phyloP scores from a whole-genome alignment of 345 rosid genomes.

The Toxicodendron radicans region DNA sequence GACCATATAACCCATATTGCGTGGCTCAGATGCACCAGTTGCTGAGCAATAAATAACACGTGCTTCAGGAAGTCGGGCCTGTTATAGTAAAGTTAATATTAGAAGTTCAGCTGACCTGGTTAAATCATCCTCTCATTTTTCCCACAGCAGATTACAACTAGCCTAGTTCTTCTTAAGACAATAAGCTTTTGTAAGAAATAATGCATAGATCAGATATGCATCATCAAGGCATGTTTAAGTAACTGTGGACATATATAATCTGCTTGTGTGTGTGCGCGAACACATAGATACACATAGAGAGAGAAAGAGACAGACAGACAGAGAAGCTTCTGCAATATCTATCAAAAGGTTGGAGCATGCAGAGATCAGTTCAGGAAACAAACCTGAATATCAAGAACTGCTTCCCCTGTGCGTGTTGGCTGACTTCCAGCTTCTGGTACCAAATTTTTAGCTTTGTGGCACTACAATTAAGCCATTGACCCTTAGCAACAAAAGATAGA shows the following conservation, averaged over 20 bases:
- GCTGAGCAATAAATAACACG: constrained; percentile 98
- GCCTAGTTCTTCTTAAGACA: neutral
- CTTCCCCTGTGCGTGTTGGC: constrained; percentile 98
- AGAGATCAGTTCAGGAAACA: constrained; percentile 28
- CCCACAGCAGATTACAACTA: neutral
- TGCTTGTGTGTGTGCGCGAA: neutral
- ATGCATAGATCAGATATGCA: neutral
- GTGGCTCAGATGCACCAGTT: constrained; percentile 99
- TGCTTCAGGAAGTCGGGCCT: constrained; percentile 95
- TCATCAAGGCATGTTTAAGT: too few relatives aligned
- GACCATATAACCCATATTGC: constrained; percentile 99
- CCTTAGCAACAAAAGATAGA: constrained; percentile 34
- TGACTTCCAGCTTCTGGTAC: constrained; percentile 99
- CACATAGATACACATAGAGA: neutral
- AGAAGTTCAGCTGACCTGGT: constrained; percentile 19
- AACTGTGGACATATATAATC: too few relatives aligned
- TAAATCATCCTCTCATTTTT: constrained; percentile 12
- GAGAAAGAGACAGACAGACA: neutral
- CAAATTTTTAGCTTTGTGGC: constrained; percentile 98
- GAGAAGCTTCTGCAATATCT: constrained; percentile 8
- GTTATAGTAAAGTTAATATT: constrained; percentile 37
- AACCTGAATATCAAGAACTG: constrained; percentile 98
- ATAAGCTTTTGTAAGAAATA: neutral
- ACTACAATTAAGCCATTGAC: constrained; percentile 55
- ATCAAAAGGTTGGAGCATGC: neutral